Conservation (phyloP, 2,329 filamentous ascomycete genomes). For the Bimuria novae-zelandiae region DNA sequence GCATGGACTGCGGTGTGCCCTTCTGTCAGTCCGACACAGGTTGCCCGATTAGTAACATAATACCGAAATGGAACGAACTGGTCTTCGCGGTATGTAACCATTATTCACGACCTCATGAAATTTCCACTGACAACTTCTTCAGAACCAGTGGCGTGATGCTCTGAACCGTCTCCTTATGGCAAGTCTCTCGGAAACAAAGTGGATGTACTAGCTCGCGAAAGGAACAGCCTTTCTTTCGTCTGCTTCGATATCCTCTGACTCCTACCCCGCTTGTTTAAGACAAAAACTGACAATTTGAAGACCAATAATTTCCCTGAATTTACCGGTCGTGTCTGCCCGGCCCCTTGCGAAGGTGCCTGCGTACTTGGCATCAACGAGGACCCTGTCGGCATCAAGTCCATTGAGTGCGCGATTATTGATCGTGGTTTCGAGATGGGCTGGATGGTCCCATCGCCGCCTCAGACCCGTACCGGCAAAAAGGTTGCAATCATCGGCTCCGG, state of each 20-base stretch:
- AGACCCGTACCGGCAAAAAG: slow-evolving; percentile 82
- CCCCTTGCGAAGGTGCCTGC: slow-evolving; percentile 94
- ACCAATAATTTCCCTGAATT: slow-evolving; percentile 99
- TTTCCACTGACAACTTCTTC: no score
- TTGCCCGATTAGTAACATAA: slow-evolving; percentile 96
- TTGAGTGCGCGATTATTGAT: slow-evolving; percentile 97
- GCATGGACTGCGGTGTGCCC: slow-evolving; percentile 98
- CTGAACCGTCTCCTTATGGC: slow-evolving; percentile 84
- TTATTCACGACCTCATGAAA: no score
- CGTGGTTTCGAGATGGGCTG: slow-evolving; percentile 97
- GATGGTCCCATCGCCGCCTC: slow-evolving; percentile 84
- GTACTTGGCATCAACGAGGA: slow-evolving; percentile 97
- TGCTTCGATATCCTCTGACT: no score
- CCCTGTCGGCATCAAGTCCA: slow-evolving; percentile 96
- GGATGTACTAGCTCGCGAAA: no score
- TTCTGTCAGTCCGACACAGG: slow-evolving; percentile 97
- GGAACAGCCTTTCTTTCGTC: no score
- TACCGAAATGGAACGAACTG: slow-evolving; percentile 94
- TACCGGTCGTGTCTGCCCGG: slow-evolving; percentile 94
- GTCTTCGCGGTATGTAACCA: slow-evolving; percentile 61
- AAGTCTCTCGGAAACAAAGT: no score
- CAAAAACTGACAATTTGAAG: no score
- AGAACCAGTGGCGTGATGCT: slow-evolving; percentile 88
- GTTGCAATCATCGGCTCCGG: slow-evolving; percentile 91
- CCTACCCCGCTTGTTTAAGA: no score